These are phyloP conservation scores for Euphorbia celastroides DNA, from an alignment of 441 rosid genomes.

Conservation along the genomic window DNA sequence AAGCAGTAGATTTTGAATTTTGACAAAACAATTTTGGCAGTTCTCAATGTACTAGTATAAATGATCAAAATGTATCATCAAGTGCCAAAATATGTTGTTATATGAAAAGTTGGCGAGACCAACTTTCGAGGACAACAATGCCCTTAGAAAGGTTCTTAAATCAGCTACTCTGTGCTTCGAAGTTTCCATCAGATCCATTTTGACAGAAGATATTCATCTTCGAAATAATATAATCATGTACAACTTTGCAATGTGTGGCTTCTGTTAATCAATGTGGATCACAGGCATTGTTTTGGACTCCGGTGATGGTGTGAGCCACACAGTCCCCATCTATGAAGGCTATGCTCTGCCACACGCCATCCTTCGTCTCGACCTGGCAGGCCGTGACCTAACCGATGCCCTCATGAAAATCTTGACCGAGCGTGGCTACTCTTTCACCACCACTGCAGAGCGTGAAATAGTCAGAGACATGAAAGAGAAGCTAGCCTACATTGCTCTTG, in stretches of 20 bases:
- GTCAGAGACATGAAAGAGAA: constrained; percentile 79
- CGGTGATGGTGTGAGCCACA: constrained; percentile 70
- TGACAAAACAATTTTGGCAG: too few relatives aligned
- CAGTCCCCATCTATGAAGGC: constrained; percentile 66
- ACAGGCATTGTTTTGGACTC: too few relatives aligned
- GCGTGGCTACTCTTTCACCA: constrained; percentile 70
- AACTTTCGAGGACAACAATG: too few relatives aligned
- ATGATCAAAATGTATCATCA: too few relatives aligned
- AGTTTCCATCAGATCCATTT: neutral
- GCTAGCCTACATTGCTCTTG: constrained; percentile 60
- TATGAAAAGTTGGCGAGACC: too few relatives aligned
- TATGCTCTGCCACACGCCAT: constrained; percentile 83
- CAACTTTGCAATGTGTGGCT: too few relatives aligned
- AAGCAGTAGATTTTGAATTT: too few relatives aligned
- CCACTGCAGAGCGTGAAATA: constrained; percentile 66
- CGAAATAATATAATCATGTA: neutral
- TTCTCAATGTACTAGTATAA: too few relatives aligned
- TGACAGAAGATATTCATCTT: neutral
- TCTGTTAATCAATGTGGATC: neutral
- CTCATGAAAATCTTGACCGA: constrained; percentile 64
- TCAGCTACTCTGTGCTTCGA: neutral
- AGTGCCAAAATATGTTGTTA: too few relatives aligned
- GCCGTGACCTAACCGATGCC: constrained; percentile 74
- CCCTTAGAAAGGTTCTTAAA: neutral
- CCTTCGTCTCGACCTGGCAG: constrained; percentile 66